Percentiles rank a stretch among this genome's conserved stretches.
Conservation (phyloP, 805 yeast species). For the Candida taoyuanica region DNA sequence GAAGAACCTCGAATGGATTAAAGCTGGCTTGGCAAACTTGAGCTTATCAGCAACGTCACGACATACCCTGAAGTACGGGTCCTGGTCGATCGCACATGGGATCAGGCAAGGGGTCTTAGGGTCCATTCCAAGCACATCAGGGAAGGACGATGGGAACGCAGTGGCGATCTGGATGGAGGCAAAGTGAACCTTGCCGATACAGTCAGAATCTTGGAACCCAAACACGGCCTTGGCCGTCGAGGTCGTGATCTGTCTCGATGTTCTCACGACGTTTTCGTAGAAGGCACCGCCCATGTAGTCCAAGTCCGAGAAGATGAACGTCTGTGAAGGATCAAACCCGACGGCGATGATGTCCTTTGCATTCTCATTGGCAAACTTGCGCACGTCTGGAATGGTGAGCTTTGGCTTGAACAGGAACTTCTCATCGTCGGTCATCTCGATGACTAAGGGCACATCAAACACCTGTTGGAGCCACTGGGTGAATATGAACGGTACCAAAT, state of each 20-base stretch:
- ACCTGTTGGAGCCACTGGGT: conserved; percentile 98
- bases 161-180: conserved; percentile 96
- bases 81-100: conserved; percentile 99
- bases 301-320: conserved; percentile 91
- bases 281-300: conserved; percentile 90
- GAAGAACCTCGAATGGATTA: conserved; percentile 92
- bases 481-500: conserved; percentile 90
- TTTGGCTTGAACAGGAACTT: conserved; percentile 92
- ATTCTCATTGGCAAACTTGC: conserved; percentile 71
- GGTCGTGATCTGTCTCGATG: conserved; percentile 91
- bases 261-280: conserved; percentile 90
- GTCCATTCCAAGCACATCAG: conserved; percentile 82
- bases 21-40: conserved; percentile 84
- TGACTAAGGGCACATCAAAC: conserved; percentile 90
- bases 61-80: conserved; percentile 95
- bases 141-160: conserved; percentile 94
- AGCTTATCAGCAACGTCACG: conserved; percentile 96
- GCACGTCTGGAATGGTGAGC: conserved; percentile 84
- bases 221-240: conserved; percentile 97
- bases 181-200: conserved; percentile 91
- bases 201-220: conserved; percentile 91
- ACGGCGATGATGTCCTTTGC: conserved; percentile 91
- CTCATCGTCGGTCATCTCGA: conserved; percentile 95
- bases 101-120: conserved; percentile 92
- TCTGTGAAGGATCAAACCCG: conserved; percentile 92